Evolutionary conservation across 164 flowering plant species (phyloP).

Genomic region (Magnolia kwangsiensis): DNA sequence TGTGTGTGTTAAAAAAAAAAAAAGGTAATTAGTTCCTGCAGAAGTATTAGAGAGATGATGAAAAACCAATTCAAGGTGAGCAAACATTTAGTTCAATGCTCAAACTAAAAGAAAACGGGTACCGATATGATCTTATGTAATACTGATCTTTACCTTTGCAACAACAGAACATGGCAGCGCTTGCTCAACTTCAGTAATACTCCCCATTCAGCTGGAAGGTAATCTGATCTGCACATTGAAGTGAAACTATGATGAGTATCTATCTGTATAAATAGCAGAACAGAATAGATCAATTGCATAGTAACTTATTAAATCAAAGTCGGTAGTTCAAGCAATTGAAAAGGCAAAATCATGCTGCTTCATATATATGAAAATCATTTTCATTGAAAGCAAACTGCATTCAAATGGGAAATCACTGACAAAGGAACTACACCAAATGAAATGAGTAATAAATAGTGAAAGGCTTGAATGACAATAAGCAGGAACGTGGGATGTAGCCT

Average conservation of each 20-base stretch:
- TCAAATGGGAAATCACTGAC: too few relatives aligned
- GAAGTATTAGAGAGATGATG: too few relatives aligned
- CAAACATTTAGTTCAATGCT: too few relatives aligned
- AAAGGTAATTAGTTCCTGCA: too few relatives aligned
- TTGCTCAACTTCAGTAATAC: slow-evolving; percentile 5
- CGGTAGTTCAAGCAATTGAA: not conserved
- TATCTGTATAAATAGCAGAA: not conserved
- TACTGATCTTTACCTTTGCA: slow-evolving; percentile 14
- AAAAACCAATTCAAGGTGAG: too few relatives aligned
- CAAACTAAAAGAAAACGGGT: too few relatives aligned
- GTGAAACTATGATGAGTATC: not conserved
- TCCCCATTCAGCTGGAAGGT: slow-evolving; percentile 14
- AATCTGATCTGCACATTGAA: not conserved
- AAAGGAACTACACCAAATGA: too few relatives aligned
- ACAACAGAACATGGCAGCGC: slow-evolving; percentile 3
- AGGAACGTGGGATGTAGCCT: too few relatives aligned
- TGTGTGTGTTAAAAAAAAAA: too few relatives aligned
- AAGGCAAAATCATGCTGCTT: not conserved
- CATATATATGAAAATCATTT: not conserved
- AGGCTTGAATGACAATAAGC: too few relatives aligned
- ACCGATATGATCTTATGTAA: too few relatives aligned
- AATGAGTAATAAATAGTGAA: too few relatives aligned
- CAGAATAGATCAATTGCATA: not conserved
- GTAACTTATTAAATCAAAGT: not conserved
- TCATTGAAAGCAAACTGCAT: not conserved